Evolutionary conservation across 345 rosid species (phyloP).

Genomic region (Nephelium lappaceum): DNA sequence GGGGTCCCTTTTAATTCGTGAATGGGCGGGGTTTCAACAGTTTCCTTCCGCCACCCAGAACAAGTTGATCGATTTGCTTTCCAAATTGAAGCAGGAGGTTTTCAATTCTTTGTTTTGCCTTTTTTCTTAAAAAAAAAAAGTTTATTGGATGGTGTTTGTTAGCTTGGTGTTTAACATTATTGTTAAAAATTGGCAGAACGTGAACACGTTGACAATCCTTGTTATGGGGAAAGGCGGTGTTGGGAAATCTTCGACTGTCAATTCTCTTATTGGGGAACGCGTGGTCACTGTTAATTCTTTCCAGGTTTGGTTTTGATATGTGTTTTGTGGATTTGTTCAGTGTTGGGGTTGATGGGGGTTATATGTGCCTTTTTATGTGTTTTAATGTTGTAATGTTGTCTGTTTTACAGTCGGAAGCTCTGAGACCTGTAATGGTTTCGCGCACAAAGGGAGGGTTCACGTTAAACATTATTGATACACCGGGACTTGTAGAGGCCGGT

Average conservation of each 20-base stretch:
- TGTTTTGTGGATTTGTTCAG: not conserved
- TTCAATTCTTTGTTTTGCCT: not conserved
- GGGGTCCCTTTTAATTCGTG: slow-evolving; percentile 58
- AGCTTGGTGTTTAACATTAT: not conserved
- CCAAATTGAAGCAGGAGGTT: slow-evolving; percentile 76
- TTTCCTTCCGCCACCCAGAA: slow-evolving; percentile 72
- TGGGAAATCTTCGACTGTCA: slow-evolving; percentile 86
- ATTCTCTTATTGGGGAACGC: slow-evolving; percentile 81
- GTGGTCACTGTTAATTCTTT: slow-evolving; percentile 75
- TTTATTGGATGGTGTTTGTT: slow-evolving; percentile 18
- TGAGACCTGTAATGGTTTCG: slow-evolving; percentile 79
- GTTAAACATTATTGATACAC: slow-evolving; percentile 77
- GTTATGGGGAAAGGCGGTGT: slow-evolving; percentile 90
- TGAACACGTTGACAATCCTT: slow-evolving; percentile 67
- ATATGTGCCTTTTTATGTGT: not conserved
- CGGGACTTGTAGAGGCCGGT: slow-evolving; percentile 88
- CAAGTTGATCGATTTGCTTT: slow-evolving; percentile 61
- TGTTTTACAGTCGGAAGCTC: slow-evolving; percentile 57
- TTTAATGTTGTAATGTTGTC: slow-evolving; percentile 1
- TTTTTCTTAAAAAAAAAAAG: too few species aligned
- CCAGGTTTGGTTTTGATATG: slow-evolving; percentile 40
- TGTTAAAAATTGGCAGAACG: slow-evolving; percentile 48
- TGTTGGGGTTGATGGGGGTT: not conserved
- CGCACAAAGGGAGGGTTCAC: slow-evolving; percentile 72
- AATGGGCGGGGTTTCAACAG: slow-evolving; percentile 80